Evolutionary conservation across 2,329 filamentous ascomycete genomes (phyloP).

Genomic region (Hymenoscyphus fraxineus): DNA sequence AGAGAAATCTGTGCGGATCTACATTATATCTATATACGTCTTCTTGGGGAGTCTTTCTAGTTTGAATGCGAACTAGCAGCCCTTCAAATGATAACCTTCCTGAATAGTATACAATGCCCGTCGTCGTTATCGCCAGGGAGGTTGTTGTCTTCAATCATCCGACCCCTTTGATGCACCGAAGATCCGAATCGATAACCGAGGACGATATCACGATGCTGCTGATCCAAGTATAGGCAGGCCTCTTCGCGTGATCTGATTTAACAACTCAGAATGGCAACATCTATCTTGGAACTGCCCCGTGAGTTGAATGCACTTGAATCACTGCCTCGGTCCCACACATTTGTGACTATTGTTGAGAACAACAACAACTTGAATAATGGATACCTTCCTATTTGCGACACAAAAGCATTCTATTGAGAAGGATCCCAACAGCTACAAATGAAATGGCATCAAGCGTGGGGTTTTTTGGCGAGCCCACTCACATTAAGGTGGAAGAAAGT

Average conservation of each 20-base stretch:
- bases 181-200: not conserved
- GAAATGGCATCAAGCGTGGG: not conserved
- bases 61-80: not conserved
- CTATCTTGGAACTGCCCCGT: not conserved
- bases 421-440: too few relatives aligned
- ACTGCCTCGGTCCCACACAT: not conserved
- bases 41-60: not conserved
- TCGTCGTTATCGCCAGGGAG: not conserved
- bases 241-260: not conserved
- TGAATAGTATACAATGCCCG: not conserved
- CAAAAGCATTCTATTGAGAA: not conserved
- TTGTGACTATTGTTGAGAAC: not conserved
- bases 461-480: not conserved
- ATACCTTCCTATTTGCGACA: slow-evolving; percentile 1
- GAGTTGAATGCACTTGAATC: not conserved
- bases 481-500: not conserved
- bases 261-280: not conserved
- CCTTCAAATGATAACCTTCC: not conserved
- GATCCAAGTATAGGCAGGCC: too few relatives aligned
- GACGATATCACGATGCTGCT: not conserved
- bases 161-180: not conserved
- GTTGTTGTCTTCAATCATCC: not conserved
- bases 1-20: not conserved
- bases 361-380: not conserved
- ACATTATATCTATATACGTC: not conserved